Evolutionary conservation across 2,329 filamentous ascomycete genomes (phyloP).

Genomic region (Epichloe gansuensis): DNA sequence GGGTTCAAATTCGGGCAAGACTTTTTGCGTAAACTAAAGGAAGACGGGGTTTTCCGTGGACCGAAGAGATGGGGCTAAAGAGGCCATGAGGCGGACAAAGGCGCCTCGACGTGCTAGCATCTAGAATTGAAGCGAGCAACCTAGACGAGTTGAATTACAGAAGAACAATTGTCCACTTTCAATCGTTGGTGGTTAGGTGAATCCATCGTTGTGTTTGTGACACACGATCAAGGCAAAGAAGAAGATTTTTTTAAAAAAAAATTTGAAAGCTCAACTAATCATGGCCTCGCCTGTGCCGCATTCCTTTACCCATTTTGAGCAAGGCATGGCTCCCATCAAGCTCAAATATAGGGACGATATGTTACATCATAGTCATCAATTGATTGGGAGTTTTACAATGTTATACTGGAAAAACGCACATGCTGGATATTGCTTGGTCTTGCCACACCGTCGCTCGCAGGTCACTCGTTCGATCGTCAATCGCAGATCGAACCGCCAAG

Average conservation of each 20-base stretch:
- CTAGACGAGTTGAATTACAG: not conserved
- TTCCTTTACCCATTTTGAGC: too few relatives aligned
- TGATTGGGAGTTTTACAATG: constrained; percentile 4
- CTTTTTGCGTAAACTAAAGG: constrained; percentile 64
- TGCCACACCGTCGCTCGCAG: constrained; percentile 1
- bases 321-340: too few relatives aligned
- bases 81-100: constrained; percentile 64
- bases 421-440: not conserved
- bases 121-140: constrained; percentile 20
- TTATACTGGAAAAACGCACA: constrained; percentile 4
- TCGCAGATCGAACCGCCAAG: not conserved
- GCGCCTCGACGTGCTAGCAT: constrained; percentile 70
- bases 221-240: too few relatives aligned
- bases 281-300: too few relatives aligned
- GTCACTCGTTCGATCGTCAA: not conserved
- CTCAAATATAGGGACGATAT: too few relatives aligned
- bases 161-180: too few relatives aligned
- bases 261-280: too few relatives aligned
- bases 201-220: too few relatives aligned
- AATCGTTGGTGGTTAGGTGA: too few relatives aligned
- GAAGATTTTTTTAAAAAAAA: too few relatives aligned
- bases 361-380: not conserved
- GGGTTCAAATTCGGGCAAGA: constrained; percentile 79
- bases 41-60: constrained; percentile 63
- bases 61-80: constrained; percentile 68